These are phyloP conservation scores for Marchantia paleacea DNA, from an alignment of 225 moss, liverwort and hornwort species.

Conservation along the genomic window DNA sequence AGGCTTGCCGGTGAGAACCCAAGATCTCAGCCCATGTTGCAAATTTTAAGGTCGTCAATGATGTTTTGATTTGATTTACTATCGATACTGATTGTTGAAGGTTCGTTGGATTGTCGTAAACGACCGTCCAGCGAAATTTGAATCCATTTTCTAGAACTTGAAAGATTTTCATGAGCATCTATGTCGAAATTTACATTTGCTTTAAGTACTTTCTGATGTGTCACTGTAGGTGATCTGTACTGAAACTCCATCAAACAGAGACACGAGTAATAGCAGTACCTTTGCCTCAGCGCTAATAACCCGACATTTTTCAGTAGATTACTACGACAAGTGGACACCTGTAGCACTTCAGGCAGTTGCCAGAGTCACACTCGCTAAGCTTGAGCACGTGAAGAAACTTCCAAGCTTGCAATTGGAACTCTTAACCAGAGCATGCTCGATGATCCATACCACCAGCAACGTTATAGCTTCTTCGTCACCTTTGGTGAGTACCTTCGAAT, in stretches of 20 bases:
- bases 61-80: background rate
- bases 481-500: constrained; percentile 20
- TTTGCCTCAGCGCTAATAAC: constrained; percentile 30
- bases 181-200: background rate
- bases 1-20: too few relatives aligned
- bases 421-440: constrained; percentile 40
- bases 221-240: constrained; percentile 46
- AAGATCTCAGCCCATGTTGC: too few relatives aligned
- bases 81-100: background rate
- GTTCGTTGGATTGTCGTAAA: too few relatives aligned
- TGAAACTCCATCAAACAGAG: constrained; percentile 30
- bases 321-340: constrained; percentile 53
- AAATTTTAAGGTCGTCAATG: too few relatives aligned
- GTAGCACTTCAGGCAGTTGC: constrained; percentile 50
- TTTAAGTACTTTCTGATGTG: background rate
- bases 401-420: constrained; percentile 27
- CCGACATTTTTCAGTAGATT: constrained; percentile 43
- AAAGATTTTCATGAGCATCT: too few relatives aligned
- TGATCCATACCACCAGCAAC: constrained; percentile 46
- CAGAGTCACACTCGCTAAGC: constrained; percentile 35
- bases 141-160: too few relatives aligned
- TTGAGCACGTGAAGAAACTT: constrained; percentile 34
- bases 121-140: too few relatives aligned
- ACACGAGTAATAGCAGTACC: constrained; percentile 25
- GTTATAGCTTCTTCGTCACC: constrained; percentile 31